Evolutionary conservation across 2,329 filamentous ascomycete species (phyloP), one percentile per base, ranked within the genome.

Genomic region (Arthrobotrys sinensis): DNA sequence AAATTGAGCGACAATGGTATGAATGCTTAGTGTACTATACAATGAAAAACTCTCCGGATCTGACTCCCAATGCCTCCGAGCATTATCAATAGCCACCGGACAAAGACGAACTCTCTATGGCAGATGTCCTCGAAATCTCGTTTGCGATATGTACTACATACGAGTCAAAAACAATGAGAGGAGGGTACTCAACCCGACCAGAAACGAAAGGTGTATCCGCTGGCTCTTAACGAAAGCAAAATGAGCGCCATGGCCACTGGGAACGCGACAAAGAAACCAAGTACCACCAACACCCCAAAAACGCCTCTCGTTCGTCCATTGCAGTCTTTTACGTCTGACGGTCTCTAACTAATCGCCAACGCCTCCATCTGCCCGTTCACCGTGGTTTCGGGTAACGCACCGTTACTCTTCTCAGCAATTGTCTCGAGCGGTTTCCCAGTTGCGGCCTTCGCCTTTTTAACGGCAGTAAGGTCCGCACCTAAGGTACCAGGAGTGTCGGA

Each of bases 331-430:
- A 11, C 43, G 10, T 36, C 62, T 21, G 60, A 60, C 21, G 21
- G 60, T 57, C 57, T 60, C 66, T 77, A 77, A 55, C 73, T 77
- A n/a, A 77, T 68, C 50, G 50, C 73, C 60, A 77, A 48, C 6
- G 73, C 46, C 19, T 77, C 73, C 66, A 71, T 77, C 60, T 70
- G 66, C 12, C 65, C 65, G 50, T 71, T 50, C 1, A 67, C 45
- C 1, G 57, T 63, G 4, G 66, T 50, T 43, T 77, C 73, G 21
- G 73, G 73, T 19, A 71, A 11, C 4, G 16, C 52, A 7, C 73
- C 73, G n/a, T 77, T 77, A 19, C 57, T 71, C 50, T 66, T 77
- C 32, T 64, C 55, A 7, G 36, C 72, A 7, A 65, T 66, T 19
- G n/a, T 53, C 45, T 63, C 62, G n/a, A 45, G 16, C 40, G 68